These are phyloP conservation scores for Auxenochlorella pyrenoidosa DNA, from an alignment of 139 green algal genomes.

Conservation along the genomic window DNA sequence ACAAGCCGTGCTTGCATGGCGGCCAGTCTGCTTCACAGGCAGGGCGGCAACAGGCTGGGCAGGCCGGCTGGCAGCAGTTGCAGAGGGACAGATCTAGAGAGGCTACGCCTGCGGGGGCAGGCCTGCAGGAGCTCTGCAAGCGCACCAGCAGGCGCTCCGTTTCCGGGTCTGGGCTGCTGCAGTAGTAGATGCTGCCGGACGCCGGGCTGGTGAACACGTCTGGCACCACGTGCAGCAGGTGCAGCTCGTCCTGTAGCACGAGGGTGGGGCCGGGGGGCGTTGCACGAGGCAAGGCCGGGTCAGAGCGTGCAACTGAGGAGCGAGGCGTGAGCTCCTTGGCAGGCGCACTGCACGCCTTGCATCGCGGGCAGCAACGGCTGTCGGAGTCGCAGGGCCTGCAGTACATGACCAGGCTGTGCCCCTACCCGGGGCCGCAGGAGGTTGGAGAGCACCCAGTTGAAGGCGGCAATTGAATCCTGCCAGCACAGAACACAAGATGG, in stretches of 20 bases:
- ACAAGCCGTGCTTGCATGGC: not conserved
- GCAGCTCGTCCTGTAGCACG: constrained; percentile 22
- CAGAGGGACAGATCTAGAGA: too few relatives aligned
- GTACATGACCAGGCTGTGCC: not conserved
- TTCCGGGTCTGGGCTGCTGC: constrained; percentile 5
- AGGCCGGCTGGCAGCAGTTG: too few relatives aligned
- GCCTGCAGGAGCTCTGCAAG: too few relatives aligned
- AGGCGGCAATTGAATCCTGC: constrained; percentile 35
- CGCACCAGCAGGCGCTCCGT: constrained; percentile 16
- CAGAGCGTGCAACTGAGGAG: too few relatives aligned
- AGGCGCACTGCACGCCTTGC: not conserved
- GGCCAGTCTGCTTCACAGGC: not conserved
- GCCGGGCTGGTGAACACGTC: constrained; percentile 21
- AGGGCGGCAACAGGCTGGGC: not conserved
- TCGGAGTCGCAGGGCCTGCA: too few relatives aligned
- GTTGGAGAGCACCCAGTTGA: constrained; percentile 26
- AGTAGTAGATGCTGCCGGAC: constrained; percentile 30
- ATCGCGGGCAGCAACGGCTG: not conserved
- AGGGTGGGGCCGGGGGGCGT: too few relatives aligned
- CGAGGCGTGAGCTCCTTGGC: too few relatives aligned
- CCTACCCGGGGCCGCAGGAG: not conserved
- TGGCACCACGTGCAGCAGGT: constrained; percentile 46
- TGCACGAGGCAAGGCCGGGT: too few relatives aligned
- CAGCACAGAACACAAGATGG: too few relatives aligned
- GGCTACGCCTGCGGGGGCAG: too few relatives aligned